phyloP scores from a whole-genome alignment of 495 filamentous ascomycete species.

The Jackrogersella minutella region DNA sequence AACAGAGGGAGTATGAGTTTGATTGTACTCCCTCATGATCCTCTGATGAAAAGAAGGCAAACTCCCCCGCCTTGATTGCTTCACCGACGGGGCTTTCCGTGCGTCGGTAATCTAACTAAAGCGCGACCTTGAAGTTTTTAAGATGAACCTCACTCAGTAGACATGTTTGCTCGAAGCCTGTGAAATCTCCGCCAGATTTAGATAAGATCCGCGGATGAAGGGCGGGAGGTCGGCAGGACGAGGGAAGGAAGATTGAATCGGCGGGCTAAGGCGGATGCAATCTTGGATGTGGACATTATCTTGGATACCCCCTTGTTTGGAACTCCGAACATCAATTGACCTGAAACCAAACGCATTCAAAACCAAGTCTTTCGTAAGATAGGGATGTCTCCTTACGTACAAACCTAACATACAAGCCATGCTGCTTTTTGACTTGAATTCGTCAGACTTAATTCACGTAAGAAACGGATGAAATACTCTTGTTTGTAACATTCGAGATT shows the following conservation, averaged over 20 bases:
- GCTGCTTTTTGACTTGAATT: too few species aligned
- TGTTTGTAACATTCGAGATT: too few species aligned
- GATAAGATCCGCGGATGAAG: not conserved
- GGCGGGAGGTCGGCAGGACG: not conserved
- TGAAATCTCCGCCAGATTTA: not conserved
- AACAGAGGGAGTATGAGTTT: not conserved
- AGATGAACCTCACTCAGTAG: not conserved
- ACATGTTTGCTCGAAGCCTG: too few species aligned
- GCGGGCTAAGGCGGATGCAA: constrained; percentile 1
- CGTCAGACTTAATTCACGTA: too few species aligned
- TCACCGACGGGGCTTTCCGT: not conserved
- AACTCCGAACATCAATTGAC: constrained; percentile 2
- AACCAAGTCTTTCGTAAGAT: too few species aligned
- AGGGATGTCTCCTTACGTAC: too few species aligned
- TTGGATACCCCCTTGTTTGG: too few species aligned
- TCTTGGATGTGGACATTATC: too few species aligned
- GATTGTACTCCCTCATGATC: not conserved
- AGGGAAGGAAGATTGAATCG: constrained; percentile 4
- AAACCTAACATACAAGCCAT: too few species aligned
- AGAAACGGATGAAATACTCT: too few species aligned
- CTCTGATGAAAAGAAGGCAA: not conserved
- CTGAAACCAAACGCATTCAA: constrained; percentile 37
- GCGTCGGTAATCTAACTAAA: not conserved
- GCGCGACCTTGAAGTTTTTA: not conserved
- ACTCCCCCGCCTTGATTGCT: not conserved